These are phyloP conservation scores for Paecilomyces variotii DNA, from an alignment of 2,329 filamentous ascomycete species.

Conservation along the genomic window DNA sequence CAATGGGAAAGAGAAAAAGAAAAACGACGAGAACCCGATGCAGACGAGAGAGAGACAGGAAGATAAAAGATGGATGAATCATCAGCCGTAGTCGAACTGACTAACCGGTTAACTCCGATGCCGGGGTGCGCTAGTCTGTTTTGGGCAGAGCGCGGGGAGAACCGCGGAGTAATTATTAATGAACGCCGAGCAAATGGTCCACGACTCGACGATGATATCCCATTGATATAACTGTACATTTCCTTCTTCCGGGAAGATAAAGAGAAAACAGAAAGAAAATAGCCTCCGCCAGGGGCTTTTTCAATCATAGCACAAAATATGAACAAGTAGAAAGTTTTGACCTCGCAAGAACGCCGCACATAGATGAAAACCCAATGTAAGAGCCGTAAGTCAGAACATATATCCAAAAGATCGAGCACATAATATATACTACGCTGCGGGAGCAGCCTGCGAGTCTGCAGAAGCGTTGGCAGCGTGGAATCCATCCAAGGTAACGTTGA, in stretches of 20 bases:
- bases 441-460: not conserved
- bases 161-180: not conserved
- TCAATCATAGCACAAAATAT: not conserved
- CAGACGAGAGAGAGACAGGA: not conserved
- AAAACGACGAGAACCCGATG: not conserved
- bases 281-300: not conserved
- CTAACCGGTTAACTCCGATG: not conserved
- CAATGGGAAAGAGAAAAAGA: not conserved
- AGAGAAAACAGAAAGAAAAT: not conserved
- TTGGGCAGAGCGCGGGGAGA: not conserved
- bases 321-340: not conserved
- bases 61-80: not conserved
- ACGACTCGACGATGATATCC: not conserved
- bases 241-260: not conserved
- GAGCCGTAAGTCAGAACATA: not conserved
- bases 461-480: constrained; percentile 54
- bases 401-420: not conserved
- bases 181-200: not conserved
- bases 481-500: constrained; percentile 74
- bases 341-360: not conserved
- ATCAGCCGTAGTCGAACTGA: not conserved
- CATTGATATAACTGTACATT: not conserved
- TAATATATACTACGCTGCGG: not conserved
- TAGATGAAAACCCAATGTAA: not conserved
- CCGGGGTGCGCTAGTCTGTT: not conserved